Percentiles rank a stretch among this genome's conserved stretches.
phyloP scores from a whole-genome alignment of 2,329 filamentous ascomycete genomes.

The Microdochium trichocladiopsis region DNA sequence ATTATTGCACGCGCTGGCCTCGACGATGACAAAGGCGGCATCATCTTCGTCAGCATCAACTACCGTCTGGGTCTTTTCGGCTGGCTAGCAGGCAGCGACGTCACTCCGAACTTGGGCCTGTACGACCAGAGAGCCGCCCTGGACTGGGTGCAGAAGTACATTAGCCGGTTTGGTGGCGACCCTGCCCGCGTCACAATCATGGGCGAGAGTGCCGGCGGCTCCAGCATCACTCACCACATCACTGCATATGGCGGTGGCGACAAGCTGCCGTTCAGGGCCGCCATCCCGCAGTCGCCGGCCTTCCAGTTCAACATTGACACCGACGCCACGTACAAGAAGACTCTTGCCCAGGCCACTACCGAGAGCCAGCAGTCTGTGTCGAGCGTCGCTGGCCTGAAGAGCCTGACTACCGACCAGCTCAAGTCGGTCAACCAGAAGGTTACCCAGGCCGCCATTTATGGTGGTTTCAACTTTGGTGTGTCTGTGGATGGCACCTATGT shows the following conservation, averaged over 20 bases:
- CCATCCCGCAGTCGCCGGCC: constrained; percentile 14
- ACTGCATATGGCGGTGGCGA: constrained; percentile 32
- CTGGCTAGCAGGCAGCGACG: constrained; percentile 62
- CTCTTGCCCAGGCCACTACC: constrained; percentile 8
- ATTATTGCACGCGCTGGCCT: constrained; percentile 15
- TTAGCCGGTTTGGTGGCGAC: constrained; percentile 71
- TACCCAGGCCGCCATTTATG: constrained; percentile 11
- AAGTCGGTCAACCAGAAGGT: constrained; percentile 12
- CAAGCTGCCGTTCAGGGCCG: constrained; percentile 9
- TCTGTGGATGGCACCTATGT: constrained; percentile 15
- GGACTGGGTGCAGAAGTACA: constrained; percentile 73
- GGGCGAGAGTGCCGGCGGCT: constrained; percentile 64
- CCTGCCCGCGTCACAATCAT: constrained; percentile 70
- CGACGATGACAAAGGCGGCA: constrained; percentile 14
- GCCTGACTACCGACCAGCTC: constrained; percentile 3
- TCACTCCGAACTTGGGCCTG: constrained; percentile 63
- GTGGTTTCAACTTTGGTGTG: constrained; percentile 18
- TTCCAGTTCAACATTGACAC: constrained; percentile 15
- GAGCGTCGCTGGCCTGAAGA: constrained; percentile 3
- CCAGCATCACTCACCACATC: constrained; percentile 38
- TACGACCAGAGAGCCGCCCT: constrained; percentile 67
- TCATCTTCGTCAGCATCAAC: constrained; percentile 72
- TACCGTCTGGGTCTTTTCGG: constrained; percentile 72
- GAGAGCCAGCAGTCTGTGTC: constrained; percentile 2
- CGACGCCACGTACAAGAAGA: constrained; percentile 6